Evolutionary conservation across 345 rosid species (phyloP).

Genomic region (Populus pruinosa): DNA sequence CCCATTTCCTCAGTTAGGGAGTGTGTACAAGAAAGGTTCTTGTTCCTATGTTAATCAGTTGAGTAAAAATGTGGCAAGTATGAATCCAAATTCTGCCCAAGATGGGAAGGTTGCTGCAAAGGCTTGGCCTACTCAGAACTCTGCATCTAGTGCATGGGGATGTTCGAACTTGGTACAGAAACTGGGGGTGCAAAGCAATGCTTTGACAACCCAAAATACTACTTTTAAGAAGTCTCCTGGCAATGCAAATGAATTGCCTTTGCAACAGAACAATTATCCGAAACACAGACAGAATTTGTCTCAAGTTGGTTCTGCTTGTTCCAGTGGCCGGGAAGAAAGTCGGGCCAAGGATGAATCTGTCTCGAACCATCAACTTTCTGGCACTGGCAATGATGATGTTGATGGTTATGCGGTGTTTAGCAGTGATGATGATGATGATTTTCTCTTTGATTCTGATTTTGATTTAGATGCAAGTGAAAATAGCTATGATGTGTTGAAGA

Average conservation of each 20-base stretch:
- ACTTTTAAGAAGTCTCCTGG: background rate
- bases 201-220: background rate
- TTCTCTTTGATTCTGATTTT: background rate
- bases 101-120: slow-evolving; percentile 1
- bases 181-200: slow-evolving; percentile 2
- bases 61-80: background rate
- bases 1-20: slow-evolving; percentile 16
- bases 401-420: background rate
- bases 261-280: background rate
- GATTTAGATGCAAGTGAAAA: background rate
- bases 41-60: background rate
- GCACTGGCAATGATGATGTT: background rate
- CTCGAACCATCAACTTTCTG: background rate
- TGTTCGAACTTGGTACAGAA: slow-evolving; percentile 1
- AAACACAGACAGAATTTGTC: background rate
- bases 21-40: slow-evolving; percentile 3
- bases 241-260: background rate
- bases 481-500: background rate
- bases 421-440: slow-evolving; percentile 12
- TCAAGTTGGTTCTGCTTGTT: background rate
- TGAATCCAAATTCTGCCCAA: background rate
- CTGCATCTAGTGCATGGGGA: slow-evolving; percentile 7
- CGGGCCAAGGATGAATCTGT: background rate
- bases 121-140: background rate
- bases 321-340: background rate